Evolutionary conservation across 2,329 filamentous ascomycete genomes (phyloP), one percentile per base, ranked within the genome.

Genomic region (Calonectria fujianensis): DNA sequence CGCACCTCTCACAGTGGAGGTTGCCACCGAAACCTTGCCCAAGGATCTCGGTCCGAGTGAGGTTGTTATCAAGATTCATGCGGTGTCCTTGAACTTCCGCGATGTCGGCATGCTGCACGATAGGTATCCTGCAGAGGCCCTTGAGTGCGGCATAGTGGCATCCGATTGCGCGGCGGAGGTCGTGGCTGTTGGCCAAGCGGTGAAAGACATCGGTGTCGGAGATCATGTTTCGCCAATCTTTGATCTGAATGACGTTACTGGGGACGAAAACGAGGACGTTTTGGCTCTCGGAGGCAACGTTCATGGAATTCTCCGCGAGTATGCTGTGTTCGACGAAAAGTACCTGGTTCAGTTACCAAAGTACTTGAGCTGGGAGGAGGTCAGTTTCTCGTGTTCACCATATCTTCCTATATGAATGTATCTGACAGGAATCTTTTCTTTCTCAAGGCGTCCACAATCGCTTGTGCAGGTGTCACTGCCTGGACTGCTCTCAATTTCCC

Each of bases 61-160:
- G n/a, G 76, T 78, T 6, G 41, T 78, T 2, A 59, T 78, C 68
- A 76, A 76, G 54, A 74, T 78, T n/a, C 73, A 75, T 18, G 75
- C 76, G 29, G 76, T 77, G 13, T 78, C 77, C 5, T 57, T 78
- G 20, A 78, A 78, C 48, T 78, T 72, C 50, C 77, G 81, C 27
- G 81, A 82, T n/a, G 76, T 80, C 1, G 76, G 48, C 20, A 82
- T 82, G 76, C 66, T 82, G n/a, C 68, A 79, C 69, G 81, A 80
- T 7, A 70, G 64, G 11, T 82, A 82, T 70, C 78, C 78, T 0
- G 48, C 73, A 2, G 35, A 70, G 13, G 64, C 71, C 13, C 20
- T 73, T 27, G 61, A 75, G 0, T 39, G 64, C 4, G 80, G 80
- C 45, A 76, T 82, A 29, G 63, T 77, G 0, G 72, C 29, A 2